Evolutionary conservation across 352 stramenopile genomes (phyloP), one percentile per base, ranked within the genome.

Genomic region (Pythium graminicola): DNA sequence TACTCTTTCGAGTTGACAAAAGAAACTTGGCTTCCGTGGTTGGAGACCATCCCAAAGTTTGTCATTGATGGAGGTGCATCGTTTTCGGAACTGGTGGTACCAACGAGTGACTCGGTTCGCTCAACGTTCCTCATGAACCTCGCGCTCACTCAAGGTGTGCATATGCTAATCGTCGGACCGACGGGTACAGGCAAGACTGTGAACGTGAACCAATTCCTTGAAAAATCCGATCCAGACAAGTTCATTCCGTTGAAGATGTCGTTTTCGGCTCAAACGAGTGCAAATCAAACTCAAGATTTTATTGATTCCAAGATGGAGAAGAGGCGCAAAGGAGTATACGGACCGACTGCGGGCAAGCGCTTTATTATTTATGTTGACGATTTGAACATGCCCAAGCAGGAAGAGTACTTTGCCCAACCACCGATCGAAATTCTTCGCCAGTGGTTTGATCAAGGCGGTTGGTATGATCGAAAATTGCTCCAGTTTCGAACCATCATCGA

Each of bases 121-220:
- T 97, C 97, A 62, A 97, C 87, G 9, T 97, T 85, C 57, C 44
- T 98, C 9, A 64, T 97, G 2, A 80, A 97, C 53, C 71, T 84
- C 29, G 60, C 97, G 9, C 76, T 97, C 40, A 71, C 65, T 23
- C 62, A 67, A 29, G 70, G 73, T 53, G 96, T 97, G 62, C 90
- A 97, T 54, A 82, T 97, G 17, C 70, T 97, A 46, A 97, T 97
- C 88, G 87, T 94, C 14, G 92, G 93, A 9, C 85, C 75, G 11
- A 98, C 93, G 0, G 93, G 93, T 19, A 98, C 93, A 0, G 93
- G 93, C 17, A 98, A 98, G 62, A 98, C 92, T 0, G 85, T 97
- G 19, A 97, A 97, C 56, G 96, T 98, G 47, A 81, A 72, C 11
- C 73, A 84, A 13, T 93, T 96, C 50, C 66, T 98, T 17, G 72